Percentiles rank a stretch among this genome's conserved stretches.
These are phyloP conservation scores for Iris macrosiphon DNA, from an alignment of 106 monocot species.

Conservation along the genomic window DNA sequence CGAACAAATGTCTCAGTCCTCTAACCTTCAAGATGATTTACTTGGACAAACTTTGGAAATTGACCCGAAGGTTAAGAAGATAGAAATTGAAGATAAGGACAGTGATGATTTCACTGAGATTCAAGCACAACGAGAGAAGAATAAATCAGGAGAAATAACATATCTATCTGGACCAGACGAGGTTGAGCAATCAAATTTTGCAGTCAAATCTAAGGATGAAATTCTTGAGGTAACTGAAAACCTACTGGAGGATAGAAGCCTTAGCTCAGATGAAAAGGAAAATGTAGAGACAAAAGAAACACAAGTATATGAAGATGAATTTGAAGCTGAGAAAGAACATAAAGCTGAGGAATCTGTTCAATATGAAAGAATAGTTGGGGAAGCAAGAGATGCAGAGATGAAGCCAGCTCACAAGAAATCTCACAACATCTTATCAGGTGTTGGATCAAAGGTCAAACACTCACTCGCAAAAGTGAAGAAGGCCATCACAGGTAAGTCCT, in stretches of 20 bases:
- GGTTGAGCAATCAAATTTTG: slow-evolving; percentile 4
- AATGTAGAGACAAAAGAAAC: not conserved
- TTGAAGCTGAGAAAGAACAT: slow-evolving; percentile 24
- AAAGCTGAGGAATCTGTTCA: slow-evolving; percentile 16
- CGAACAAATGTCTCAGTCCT: not conserved
- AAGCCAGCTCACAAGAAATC: slow-evolving; percentile 57
- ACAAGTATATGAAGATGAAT: slow-evolving; percentile 19
- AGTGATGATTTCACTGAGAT: not conserved
- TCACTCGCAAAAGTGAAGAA: slow-evolving; percentile 75
- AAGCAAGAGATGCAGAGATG: slow-evolving; percentile 30
- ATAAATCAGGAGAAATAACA: slow-evolving; percentile 1
- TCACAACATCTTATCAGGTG: slow-evolving; percentile 57
- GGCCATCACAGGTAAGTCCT: slow-evolving; percentile 64
- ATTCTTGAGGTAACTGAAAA: slow-evolving; percentile 4
- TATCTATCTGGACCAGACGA: slow-evolving; percentile 4
- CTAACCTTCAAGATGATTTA: not conserved
- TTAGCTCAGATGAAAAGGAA: slow-evolving; percentile 2
- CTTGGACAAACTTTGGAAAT: slow-evolving; percentile 1
- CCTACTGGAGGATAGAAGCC: not conserved
- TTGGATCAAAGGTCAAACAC: slow-evolving; percentile 67
- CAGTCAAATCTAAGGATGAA: not conserved
- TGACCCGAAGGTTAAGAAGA: not conserved
- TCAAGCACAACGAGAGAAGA: not conserved
- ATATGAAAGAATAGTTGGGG: slow-evolving; percentile 12
- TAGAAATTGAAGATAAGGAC: slow-evolving; percentile 5